phyloP scores from a whole-genome alignment of 176 grass and related monocot genomes.

The Musa acuminata region DNA sequence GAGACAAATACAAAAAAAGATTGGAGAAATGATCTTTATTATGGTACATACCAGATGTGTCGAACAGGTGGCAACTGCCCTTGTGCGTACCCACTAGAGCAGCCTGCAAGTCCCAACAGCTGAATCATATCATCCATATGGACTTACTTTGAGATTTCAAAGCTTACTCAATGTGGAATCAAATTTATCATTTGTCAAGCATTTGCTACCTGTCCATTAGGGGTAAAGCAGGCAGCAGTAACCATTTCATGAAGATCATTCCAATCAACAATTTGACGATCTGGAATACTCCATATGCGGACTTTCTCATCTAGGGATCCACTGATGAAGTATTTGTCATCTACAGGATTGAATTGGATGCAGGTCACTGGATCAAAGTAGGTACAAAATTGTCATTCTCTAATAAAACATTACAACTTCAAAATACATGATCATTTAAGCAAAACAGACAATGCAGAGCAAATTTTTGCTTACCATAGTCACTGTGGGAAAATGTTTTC shows the following conservation, averaged over 20 bases:
- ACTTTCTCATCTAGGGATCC: slow-evolving; percentile 98
- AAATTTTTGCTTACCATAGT: slow-evolving; percentile 57
- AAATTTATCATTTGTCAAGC: background rate
- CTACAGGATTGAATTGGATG: slow-evolving; percentile 97
- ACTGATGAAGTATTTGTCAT: slow-evolving; percentile 94
- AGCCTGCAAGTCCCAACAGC: slow-evolving; percentile 47
- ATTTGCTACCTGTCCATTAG: slow-evolving; percentile 62
- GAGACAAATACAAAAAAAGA: background rate
- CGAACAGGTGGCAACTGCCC: slow-evolving; percentile 86
- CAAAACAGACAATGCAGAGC: background rate
- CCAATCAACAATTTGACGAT: slow-evolving; percentile 96
- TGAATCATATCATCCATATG: background rate
- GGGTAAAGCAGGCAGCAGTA: slow-evolving; percentile 86
- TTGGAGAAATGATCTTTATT: background rate
- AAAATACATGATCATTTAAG: slow-evolving; percentile 8
- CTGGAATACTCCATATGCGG: slow-evolving; percentile 85
- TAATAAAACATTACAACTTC: background rate
- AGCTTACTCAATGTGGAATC: background rate
- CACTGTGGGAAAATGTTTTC: slow-evolving; percentile 94
- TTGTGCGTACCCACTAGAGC: slow-evolving; percentile 93
- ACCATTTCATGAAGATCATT: slow-evolving; percentile 99
- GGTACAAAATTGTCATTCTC: slow-evolving; percentile 14
- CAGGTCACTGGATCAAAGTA: slow-evolving; percentile 66
- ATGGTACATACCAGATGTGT: slow-evolving; percentile 70
- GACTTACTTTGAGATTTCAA: background rate